Evolutionary conservation across 2,329 filamentous ascomycete genomes (phyloP), one percentile per base, ranked within the genome.

Genomic region (Stagonosporopsis cucurbitacearum): DNA sequence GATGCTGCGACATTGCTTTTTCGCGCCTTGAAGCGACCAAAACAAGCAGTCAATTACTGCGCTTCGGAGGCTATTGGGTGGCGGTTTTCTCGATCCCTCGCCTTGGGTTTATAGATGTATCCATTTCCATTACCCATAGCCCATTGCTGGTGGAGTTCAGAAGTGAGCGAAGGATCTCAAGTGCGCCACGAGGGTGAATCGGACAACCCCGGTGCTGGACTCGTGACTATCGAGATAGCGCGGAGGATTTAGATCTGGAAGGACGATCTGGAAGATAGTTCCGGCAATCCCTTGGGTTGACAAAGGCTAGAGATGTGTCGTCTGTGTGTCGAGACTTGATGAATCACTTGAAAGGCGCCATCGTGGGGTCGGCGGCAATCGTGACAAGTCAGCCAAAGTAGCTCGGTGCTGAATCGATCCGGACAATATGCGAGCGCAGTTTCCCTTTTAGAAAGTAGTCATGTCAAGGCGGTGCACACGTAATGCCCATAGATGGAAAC

Each of bases 1-100:
- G 25, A 20, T 40, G 22, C 42, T 33, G 26, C 26, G 39, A 33
- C 22, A 19, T 33, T 56, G 37, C 43, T 56, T 56, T 56, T 56
- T 35, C 17, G 47, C 37, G 22, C 1, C 41, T 32, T 7, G 22
- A 37, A 32, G 42, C 43, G 33, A 8, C 19, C 42, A 13, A 47
- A 51, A 45, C 30, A 33, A 48, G 20, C 13, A 37, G n/a, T 48
- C 19, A 20, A 20, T 19, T 41, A 23, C 1, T 56, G 42, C 12
- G 2, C n/a, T 26, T n/a, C 30, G 30, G 39, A 32, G 12, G 12
- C 37, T 40, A 54, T 41, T 48, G 47, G 37, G 25, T n/a, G 17
- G 42, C 15, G 28, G 13, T 15, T 20, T 23, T 19, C 11, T 3
- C 48, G n/a, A n/a, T 13, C 22, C 6, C 15, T 51, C 47, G 6